Conservation (phyloP, 768 basidiomycete species). For the Termitomyces sp. region DNA sequence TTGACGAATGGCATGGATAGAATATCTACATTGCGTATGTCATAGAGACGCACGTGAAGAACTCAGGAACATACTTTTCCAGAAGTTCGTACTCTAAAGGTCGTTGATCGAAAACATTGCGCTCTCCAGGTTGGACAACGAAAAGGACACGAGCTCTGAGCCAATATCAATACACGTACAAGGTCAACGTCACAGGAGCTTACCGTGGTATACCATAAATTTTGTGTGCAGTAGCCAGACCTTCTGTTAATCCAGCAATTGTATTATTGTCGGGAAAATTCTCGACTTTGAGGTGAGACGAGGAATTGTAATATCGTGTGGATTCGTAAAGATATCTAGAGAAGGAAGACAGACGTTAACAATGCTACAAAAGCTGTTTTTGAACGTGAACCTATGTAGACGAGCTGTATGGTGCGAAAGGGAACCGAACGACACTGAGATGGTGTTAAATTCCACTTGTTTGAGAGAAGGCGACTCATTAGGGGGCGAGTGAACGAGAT, state of each 20-base stretch:
- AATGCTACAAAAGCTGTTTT: neutral
- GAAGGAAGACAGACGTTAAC: neutral
- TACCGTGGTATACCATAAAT: conserved; percentile 60
- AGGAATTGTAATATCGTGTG: conserved; percentile 62
- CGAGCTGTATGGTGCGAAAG: conserved; percentile 63
- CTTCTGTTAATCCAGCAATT: conserved; percentile 60
- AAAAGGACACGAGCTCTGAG: conserved; percentile 61
- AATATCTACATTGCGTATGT: conserved; percentile 42
- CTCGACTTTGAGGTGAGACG: conserved; percentile 40
- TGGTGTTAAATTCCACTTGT: conserved; percentile 98
- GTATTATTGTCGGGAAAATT: conserved; percentile 76
- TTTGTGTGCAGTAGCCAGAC: conserved; percentile 74
- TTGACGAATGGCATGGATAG: conserved; percentile 67
- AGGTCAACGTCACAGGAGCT: conserved; percentile 3
- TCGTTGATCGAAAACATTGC: conserved; percentile 94
- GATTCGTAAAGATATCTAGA: conserved; percentile 59
- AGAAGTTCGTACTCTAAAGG: conserved; percentile 84
- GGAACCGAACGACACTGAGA: conserved; percentile 85
- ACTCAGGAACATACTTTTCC: conserved; percentile 47
- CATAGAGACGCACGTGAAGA: neutral
- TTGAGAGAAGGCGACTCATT: conserved; percentile 49
- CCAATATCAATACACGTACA: neutral
- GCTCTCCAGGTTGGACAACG: conserved; percentile 83
- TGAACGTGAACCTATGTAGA: conserved; percentile 61
- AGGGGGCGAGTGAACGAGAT: conserved; percentile 64